Conservation (phyloP, 2,329 filamentous ascomycete species). For the Ophiocordyceps camponoti-leonardi region DNA sequence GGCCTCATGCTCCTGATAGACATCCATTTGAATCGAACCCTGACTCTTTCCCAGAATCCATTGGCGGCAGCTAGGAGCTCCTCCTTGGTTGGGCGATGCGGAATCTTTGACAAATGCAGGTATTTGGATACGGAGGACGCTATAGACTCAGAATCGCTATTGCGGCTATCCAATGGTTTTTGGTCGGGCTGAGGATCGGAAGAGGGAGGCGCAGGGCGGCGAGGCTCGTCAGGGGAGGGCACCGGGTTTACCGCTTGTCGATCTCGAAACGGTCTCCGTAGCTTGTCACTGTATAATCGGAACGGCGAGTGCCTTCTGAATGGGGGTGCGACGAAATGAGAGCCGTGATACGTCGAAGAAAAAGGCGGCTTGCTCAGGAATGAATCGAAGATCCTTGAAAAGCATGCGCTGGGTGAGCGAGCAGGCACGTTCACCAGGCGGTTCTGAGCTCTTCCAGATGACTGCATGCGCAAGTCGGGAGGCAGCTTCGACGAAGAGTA, state of each 20-base stretch:
- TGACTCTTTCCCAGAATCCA: conserved; percentile 79
- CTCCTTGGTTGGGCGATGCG: conserved; percentile 84
- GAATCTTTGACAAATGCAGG: conserved; percentile 45
- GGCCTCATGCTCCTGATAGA: conserved; percentile 86
- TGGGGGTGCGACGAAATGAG: background rate
- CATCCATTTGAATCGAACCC: conserved; percentile 93
- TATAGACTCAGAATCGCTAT: conserved; percentile 21
- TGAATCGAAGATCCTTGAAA: background rate
- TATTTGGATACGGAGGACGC: conserved; percentile 40
- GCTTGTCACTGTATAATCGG: conserved; percentile 1
- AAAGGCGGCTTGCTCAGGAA: background rate
- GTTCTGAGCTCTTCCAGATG: background rate
- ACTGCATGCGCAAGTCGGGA: background rate
- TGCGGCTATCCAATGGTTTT: conserved; percentile 3
- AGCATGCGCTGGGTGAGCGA: too few relatives aligned
- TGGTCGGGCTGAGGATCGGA: background rate
- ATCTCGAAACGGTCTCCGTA: background rate
- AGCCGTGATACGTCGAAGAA: background rate
- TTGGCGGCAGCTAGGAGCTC: conserved; percentile 82
- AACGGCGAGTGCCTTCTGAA: background rate
- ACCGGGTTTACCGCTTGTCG: background rate
- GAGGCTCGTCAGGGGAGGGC: background rate
- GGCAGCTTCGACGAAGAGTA: background rate
- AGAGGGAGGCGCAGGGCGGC: background rate
- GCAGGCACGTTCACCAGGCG: background rate